Percentiles rank a stretch among this genome's conserved stretches.
phyloP scores from a whole-genome alignment of 768 basidiomycete genomes.

The Xerocomellus amylosporus region DNA sequence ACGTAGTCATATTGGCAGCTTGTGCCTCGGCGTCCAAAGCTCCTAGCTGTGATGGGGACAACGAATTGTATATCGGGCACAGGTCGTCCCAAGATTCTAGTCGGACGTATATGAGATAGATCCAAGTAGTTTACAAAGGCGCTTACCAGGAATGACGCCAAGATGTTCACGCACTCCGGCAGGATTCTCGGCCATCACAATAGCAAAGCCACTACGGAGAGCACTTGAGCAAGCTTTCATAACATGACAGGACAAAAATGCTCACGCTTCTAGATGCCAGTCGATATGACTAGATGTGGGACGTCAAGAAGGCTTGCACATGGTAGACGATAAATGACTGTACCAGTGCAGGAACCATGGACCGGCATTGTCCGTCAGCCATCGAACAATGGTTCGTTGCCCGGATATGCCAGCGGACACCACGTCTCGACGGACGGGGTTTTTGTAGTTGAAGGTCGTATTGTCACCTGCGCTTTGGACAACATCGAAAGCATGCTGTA shows the following conservation, averaged over 20 bases:
- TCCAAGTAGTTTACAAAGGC: not conserved
- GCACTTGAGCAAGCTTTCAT: not conserved
- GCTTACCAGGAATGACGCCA: conserved; percentile 14
- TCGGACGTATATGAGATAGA: not conserved
- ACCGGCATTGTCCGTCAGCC: conserved; percentile 61
- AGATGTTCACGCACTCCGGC: conserved; percentile 12
- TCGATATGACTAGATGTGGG: conserved; percentile 25
- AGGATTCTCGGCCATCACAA: conserved; percentile 28
- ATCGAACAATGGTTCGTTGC: conserved; percentile 51
- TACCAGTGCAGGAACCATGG: conserved; percentile 50
- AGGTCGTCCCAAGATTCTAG: conserved; percentile 26
- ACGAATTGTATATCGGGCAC: conserved; percentile 24
- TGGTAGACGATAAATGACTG: not conserved
- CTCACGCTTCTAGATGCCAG: conserved; percentile 28
- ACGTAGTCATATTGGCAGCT: conserved; percentile 19
- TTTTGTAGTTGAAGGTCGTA: conserved; percentile 30
- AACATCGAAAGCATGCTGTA: conserved; percentile 37
- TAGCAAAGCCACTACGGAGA: conserved; percentile 23
- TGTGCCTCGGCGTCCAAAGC: conserved; percentile 13
- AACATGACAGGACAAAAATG: not conserved
- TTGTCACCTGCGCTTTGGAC: conserved; percentile 29
- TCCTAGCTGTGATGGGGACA: conserved; percentile 20
- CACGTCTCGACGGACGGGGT: conserved; percentile 38
- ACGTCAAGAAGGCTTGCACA: not conserved
- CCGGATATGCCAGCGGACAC: conserved; percentile 27